Base-by-base conservation (phyloP, 345 rosid species). In the Corchorus olitorius region DNA sequence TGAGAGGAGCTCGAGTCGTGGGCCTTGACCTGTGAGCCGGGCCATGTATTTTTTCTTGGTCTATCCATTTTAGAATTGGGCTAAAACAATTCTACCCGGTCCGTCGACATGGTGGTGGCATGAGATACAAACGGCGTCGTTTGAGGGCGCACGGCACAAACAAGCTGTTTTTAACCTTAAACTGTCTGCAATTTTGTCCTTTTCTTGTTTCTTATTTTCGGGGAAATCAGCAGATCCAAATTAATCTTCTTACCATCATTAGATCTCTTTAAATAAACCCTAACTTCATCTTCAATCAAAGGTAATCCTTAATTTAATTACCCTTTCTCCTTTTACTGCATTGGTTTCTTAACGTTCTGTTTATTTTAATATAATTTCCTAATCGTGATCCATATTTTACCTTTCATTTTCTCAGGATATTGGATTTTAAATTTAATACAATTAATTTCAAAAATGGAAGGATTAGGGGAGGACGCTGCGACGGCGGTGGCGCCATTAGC, bases 391-490 rank as follows among this genome's bases (percentile, higher is more conserved):
- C 17, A 39, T 39, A 8, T 8, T 39, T 39, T 39, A 6, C 27
- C 12, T 37, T 63, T 16, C 11, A 16, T 17, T 35, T 39, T 8
- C 48, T 39, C 1, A 12, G 68, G 46, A 43, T 68, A 15, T 7
- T 6, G 48, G 14, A 7, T 5, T 45, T 16, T 0, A 15, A 16
- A 66, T 43, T 43, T 39, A 39, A 45, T 45, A 45, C 0, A 66
- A 45, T 67, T 46, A 11, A 17, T 49, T 61, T 62, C 34, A 1
- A 17, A 1, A 10, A 85, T 87, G 92, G 86, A 83, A 67, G 87
- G 83, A 75, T 79, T n/a, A 45, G 85, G 80, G 16, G 83, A 62
- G 27, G 86, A 83, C 65, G 81, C 70, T 79, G 84, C 77, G 73
- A 59, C 83, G 1, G 65, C 65, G 15, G 70, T 72, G 76, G 86